phyloP scores from a whole-genome alignment of 2,329 filamentous ascomycete species.

The Stagonosporopsis chrysanthemi region DNA sequence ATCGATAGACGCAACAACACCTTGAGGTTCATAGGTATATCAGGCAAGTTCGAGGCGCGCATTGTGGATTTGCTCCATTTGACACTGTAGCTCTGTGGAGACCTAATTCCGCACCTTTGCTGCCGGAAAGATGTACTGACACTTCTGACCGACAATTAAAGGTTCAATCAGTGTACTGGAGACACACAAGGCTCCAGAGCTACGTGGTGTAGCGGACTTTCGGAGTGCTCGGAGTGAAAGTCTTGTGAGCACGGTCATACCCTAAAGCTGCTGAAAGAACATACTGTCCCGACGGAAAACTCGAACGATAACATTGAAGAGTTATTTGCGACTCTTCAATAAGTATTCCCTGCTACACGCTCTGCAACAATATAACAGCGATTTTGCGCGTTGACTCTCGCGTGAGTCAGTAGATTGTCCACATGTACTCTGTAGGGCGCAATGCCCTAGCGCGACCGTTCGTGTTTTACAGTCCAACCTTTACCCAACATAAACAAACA shows the following conservation, averaged over 20 bases:
- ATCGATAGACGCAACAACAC: neutral
- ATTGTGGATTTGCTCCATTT: neutral
- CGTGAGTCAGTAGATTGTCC: neutral
- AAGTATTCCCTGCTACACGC: neutral
- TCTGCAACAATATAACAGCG: neutral
- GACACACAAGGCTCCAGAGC: neutral
- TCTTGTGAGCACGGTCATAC: neutral
- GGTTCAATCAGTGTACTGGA: neutral
- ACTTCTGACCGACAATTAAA: neutral
- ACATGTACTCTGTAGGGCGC: conserved; percentile 4
- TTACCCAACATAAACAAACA: neutral
- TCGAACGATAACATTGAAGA: neutral
- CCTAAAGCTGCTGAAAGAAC: neutral
- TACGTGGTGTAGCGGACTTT: neutral
- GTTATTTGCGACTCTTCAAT: neutral
- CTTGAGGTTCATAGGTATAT: neutral
- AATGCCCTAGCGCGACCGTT: neutral
- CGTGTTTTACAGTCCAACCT: neutral
- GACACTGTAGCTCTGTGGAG: neutral
- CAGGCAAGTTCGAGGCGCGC: neutral
- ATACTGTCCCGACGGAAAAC: neutral
- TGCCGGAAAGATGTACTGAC: neutral
- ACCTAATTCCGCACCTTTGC: neutral
- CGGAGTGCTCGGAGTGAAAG: neutral
- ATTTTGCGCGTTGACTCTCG: neutral